A percentile compares a stretch with the other conserved stretches of the same genome.
phyloP scores from a whole-genome alignment of 257 asterid species.

The Ilex asprella region DNA sequence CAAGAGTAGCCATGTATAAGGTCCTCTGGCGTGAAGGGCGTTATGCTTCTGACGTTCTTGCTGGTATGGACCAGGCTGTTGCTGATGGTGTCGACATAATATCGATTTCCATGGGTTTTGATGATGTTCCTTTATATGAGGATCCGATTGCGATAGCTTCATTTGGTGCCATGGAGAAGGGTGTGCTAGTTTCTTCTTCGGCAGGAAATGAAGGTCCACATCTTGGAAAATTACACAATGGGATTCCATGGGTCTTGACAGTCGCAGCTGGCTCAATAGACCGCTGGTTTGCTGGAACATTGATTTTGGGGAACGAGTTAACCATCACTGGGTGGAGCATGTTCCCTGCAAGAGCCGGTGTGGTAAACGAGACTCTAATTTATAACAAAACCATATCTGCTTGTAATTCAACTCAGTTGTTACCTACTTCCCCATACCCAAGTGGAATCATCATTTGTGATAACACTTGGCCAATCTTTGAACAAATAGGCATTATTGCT shows the following conservation, averaged over 20 bases:
- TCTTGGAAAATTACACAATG: conserved; percentile 28
- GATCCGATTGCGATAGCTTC: conserved; percentile 43
- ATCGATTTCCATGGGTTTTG: conserved; percentile 29
- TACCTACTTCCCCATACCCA: background rate
- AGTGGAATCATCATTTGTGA: conserved; percentile 22
- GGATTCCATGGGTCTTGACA: conserved; percentile 32
- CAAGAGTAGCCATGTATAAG: background rate
- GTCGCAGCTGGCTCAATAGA: conserved; percentile 18
- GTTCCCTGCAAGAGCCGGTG: conserved; percentile 20
- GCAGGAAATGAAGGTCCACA: conserved; percentile 42
- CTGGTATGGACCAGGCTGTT: conserved; percentile 46
- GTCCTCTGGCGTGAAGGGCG: conserved; percentile 14
- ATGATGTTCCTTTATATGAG: conserved; percentile 15
- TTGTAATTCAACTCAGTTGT: conserved; percentile 18
- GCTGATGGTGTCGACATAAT: background rate
- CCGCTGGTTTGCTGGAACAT: conserved; percentile 12
- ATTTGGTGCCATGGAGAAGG: conserved; percentile 2
- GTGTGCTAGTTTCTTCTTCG: conserved; percentile 48
- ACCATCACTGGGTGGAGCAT: conserved; percentile 24
- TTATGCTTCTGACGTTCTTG: conserved; percentile 39
- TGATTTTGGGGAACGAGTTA: conserved; percentile 26
- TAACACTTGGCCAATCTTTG: background rate
- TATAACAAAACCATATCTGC: conserved; percentile 25
- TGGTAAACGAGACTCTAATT: conserved; percentile 9
- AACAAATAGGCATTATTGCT: background rate